Evolutionary conservation across 371 early-diverging fungal species (phyloP).

Genomic region (Mortierella sp.): DNA sequence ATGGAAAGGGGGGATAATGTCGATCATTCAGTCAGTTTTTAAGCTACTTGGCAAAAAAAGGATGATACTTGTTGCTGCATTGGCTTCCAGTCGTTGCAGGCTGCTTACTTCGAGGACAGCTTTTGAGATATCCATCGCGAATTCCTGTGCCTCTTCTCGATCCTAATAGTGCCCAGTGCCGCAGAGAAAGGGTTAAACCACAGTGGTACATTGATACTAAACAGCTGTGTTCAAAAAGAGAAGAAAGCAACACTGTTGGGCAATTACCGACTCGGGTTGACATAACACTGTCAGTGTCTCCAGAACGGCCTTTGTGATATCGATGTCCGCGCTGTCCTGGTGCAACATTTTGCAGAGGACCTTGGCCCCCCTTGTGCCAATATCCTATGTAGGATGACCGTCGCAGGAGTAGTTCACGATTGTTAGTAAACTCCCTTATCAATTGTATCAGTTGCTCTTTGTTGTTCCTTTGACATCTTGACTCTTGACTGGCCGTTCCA

Average conservation of each 20-base stretch:
- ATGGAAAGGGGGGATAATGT: neutral
- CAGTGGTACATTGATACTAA: neutral
- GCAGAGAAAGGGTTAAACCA: neutral
- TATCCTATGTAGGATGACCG: conserved; percentile 69
- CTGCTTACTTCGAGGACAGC: conserved; percentile 30
- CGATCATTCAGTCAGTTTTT: neutral
- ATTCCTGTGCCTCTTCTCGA: conserved; percentile 39
- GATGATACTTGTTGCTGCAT: neutral
- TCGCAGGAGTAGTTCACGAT: neutral
- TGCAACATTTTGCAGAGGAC: conserved; percentile 81
- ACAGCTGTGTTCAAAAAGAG: neutral
- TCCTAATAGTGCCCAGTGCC: conserved; percentile 39
- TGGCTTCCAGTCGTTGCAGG: neutral
- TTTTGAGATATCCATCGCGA: conserved; percentile 48
- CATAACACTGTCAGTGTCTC: conserved; percentile 89
- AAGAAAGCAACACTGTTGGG: neutral
- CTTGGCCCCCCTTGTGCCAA: conserved; percentile 83
- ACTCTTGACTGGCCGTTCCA: neutral
- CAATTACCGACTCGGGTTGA: conserved; percentile 61
- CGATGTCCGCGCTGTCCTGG: conserved; percentile 85
- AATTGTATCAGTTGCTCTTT: too few species aligned
- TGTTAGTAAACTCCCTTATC: neutral
- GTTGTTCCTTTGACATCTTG: neutral
- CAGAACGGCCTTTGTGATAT: conserved; percentile 84
- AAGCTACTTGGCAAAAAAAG: neutral